Conservation (phyloP, 73 alveolate species). For the Paramecium tetraurelia region DNA sequence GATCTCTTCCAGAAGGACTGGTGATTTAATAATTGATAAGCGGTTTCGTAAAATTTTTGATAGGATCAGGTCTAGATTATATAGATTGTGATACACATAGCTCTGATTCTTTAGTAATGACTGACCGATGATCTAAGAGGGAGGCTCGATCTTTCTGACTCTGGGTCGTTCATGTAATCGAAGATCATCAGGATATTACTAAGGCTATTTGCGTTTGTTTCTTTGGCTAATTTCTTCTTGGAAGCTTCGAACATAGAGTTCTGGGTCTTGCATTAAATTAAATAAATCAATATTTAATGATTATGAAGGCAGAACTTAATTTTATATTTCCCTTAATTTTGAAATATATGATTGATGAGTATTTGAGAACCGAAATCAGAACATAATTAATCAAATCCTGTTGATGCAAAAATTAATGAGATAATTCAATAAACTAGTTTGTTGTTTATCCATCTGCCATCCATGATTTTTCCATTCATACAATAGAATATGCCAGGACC, state of each 20-base stretch:
- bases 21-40: background rate
- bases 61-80: background rate
- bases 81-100: background rate
- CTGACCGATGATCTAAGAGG: background rate
- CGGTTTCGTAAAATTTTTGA: conserved; percentile 8
- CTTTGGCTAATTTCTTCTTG: background rate
- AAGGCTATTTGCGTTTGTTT: background rate
- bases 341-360: background rate
- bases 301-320: background rate
- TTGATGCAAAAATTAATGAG: background rate
- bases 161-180: background rate
- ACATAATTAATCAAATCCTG: background rate
- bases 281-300: background rate
- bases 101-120: background rate
- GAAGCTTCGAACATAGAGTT: background rate
- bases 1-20: background rate
- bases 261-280: conserved; percentile 25
- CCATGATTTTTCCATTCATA: conserved; percentile 54
- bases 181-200: background rate
- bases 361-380: background rate
- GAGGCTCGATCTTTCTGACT: conserved; percentile 2
- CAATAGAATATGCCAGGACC: conserved; percentile 61
- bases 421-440: conserved; percentile 40
- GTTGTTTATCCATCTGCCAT: conserved; percentile 59
- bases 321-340: background rate